A percentile compares a stretch with the other conserved stretches of the same genome.
These are phyloP conservation scores for Pestalotiopsis sp. DNA, from an alignment of 2,329 filamentous ascomycete species.

Conservation along the genomic window DNA sequence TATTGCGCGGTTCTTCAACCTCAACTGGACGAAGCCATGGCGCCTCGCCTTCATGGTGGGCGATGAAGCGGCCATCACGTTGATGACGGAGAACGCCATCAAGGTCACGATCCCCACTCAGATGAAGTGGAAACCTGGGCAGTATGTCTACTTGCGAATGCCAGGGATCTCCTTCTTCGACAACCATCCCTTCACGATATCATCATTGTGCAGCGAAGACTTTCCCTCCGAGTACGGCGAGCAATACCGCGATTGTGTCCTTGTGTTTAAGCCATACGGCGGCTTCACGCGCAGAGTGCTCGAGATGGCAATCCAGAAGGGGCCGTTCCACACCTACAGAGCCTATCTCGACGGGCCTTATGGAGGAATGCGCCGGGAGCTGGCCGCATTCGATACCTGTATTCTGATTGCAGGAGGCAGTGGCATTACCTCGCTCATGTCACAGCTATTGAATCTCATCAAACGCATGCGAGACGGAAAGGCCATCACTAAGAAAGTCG, in stretches of 20 bases:
- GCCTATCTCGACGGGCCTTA: slow-evolving; percentile 95
- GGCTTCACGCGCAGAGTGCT: slow-evolving; percentile 88
- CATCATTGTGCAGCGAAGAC: slow-evolving; percentile 89
- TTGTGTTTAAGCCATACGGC: slow-evolving; percentile 89
- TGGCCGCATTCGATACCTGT: slow-evolving; percentile 91
- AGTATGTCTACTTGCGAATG: slow-evolving; percentile 94
- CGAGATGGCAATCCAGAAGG: slow-evolving; percentile 81
- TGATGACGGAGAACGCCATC: slow-evolving; percentile 92
- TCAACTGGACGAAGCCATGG: slow-evolving; percentile 88
- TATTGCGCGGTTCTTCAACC: slow-evolving; percentile 73
- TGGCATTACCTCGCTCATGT: slow-evolving; percentile 91
- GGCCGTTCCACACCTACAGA: slow-evolving; percentile 88
- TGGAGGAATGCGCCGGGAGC: slow-evolving; percentile 86
- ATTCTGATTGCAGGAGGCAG: slow-evolving; percentile 93
- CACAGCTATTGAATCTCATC: slow-evolving; percentile 89
- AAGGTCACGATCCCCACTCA: slow-evolving; percentile 94
- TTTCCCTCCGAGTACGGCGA: slow-evolving; percentile 92
- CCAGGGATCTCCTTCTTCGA: slow-evolving; percentile 88
- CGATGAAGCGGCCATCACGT: slow-evolving; percentile 85
- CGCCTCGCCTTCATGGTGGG: slow-evolving; percentile 82
- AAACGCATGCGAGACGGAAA: slow-evolving; percentile 95
- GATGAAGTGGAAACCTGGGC: slow-evolving; percentile 89
- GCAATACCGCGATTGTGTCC: slow-evolving; percentile 81
- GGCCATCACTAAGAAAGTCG: slow-evolving; percentile 86
- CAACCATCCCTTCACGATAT: slow-evolving; percentile 94